These are phyloP conservation scores for Zygosaccharomyces bisporus DNA, from an alignment of 805 yeast species.

Conservation along the genomic window DNA sequence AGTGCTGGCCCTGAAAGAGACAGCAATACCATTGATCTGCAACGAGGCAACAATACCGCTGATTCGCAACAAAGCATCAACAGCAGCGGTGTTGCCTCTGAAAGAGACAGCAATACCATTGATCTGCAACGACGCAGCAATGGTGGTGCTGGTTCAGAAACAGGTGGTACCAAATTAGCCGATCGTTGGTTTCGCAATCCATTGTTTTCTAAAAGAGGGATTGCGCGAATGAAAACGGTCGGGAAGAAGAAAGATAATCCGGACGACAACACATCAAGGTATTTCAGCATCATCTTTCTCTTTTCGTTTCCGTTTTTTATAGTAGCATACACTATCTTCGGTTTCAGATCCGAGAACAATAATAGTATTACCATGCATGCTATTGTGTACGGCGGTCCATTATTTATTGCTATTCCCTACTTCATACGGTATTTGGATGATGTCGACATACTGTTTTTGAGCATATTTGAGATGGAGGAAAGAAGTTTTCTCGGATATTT, in stretches of 20 bases:
- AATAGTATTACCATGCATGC: background rate
- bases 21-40: too few relatives aligned
- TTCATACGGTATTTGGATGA: conserved; percentile 3
- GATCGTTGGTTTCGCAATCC: background rate
- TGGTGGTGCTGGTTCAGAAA: background rate
- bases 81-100: background rate
- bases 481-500: background rate
- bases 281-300: background rate
- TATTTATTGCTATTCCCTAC: background rate
- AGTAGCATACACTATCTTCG: background rate
- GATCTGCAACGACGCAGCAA: too few relatives aligned
- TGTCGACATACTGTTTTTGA: conserved; percentile 4
- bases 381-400: background rate
- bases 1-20: too few relatives aligned
- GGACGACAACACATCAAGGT: background rate
- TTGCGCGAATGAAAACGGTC: background rate
- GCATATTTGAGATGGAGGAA: conserved; percentile 2
- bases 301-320: background rate
- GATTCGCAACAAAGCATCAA: background rate
- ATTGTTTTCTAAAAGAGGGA: background rate
- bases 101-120: too few relatives aligned
- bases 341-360: background rate
- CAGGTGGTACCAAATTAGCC: background rate
- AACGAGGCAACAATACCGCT: background rate
- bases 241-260: background rate